Evolutionary conservation across 2,329 filamentous ascomycete species (phyloP), one percentile per base, ranked within the genome.

Genomic region (Bipolaris bicolor): DNA sequence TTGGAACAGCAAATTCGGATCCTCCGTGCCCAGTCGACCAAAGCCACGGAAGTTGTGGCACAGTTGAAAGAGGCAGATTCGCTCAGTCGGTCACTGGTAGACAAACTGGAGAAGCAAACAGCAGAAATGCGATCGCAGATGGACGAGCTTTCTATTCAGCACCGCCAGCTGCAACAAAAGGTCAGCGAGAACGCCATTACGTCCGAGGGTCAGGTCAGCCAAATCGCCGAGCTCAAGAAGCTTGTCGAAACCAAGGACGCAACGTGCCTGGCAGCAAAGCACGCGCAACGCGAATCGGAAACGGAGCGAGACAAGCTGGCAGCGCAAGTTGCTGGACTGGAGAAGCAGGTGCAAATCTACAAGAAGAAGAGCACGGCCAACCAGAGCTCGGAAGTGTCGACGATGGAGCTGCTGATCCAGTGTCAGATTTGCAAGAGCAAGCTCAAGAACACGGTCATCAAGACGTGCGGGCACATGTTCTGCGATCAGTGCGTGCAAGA

Each of bases 401-500:
- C 92, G 82, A 84, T 97, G 70, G 86, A 94, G 76, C 55, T 84
- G 70, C 84, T 95, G 77, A 89, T 91, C 31, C 86, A 96, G 49
- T 99, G 95, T 80, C 91, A 92, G 10, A 91, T 98, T 49, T 99
- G 96, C 80, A 91, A 92, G 66, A 89, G 87, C 70, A 91, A 94
- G 66, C 93, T 97, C 81, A 98, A 98, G 78, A 92, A 98, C 72
- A 96, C 93, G 0, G 90, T 89, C 9, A 85, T 99, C 75, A 96
- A 95, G 79, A 92, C 91, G 0, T 99, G 95, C 76, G 95, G 95
- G 1, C 95, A 99, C 76, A 86, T 96, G 47, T 97, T 98, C 77
- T 99, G 95, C 83, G 88, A 89, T 71, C 84, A 88, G 46, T 99
- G 95, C 74, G 90, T 98, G 22, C 91, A 97, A 63, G 90, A 96